phyloP scores from a whole-genome alignment of 1,284 basidiomycete genomes.

The Volvariella surrecta region DNA sequence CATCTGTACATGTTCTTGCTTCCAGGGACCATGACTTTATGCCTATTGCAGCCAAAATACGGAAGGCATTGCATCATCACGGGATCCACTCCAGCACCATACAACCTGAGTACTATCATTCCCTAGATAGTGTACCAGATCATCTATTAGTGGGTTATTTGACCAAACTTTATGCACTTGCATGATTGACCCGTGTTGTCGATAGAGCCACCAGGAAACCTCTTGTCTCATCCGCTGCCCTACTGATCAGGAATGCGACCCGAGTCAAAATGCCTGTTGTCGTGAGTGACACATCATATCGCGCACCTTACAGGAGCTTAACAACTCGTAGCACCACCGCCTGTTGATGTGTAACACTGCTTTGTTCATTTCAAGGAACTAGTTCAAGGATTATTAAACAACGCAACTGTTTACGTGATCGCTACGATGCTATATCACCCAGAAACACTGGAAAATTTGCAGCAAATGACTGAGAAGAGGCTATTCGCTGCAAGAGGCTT shows the following conservation, averaged over 20 bases:
- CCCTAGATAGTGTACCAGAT: slow-evolving; percentile 28
- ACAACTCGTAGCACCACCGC: slow-evolving; percentile 33
- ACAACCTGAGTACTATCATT: slow-evolving; percentile 67
- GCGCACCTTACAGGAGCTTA: slow-evolving; percentile 8
- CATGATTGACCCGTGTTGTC: no score
- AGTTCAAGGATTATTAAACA: neutral
- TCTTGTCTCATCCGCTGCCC: slow-evolving; percentile 48
- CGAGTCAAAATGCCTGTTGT: slow-evolving; percentile 68
- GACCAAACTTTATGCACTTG: neutral
- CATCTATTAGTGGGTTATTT: slow-evolving; percentile 28
- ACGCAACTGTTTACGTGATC: slow-evolving; percentile 6
- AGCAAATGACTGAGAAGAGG: slow-evolving; percentile 55
- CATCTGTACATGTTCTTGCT: slow-evolving; percentile 92
- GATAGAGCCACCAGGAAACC: slow-evolving; percentile 23
- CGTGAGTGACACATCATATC: slow-evolving; percentile 41
- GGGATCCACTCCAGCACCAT: slow-evolving; percentile 95
- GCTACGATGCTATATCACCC: slow-evolving; percentile 24
- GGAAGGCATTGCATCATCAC: slow-evolving; percentile 78
- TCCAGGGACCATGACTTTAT: slow-evolving; percentile 82
- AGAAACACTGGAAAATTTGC: slow-evolving; percentile 68
- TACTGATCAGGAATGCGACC: slow-evolving; percentile 56
- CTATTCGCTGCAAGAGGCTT: slow-evolving; percentile 47
- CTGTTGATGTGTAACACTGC: slow-evolving; percentile 29
- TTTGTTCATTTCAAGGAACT: neutral
- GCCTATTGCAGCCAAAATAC: slow-evolving; percentile 79